Evolutionary conservation across 495 filamentous ascomycete genomes (phyloP).

Genomic region (Hypoxylon cercidicola): DNA sequence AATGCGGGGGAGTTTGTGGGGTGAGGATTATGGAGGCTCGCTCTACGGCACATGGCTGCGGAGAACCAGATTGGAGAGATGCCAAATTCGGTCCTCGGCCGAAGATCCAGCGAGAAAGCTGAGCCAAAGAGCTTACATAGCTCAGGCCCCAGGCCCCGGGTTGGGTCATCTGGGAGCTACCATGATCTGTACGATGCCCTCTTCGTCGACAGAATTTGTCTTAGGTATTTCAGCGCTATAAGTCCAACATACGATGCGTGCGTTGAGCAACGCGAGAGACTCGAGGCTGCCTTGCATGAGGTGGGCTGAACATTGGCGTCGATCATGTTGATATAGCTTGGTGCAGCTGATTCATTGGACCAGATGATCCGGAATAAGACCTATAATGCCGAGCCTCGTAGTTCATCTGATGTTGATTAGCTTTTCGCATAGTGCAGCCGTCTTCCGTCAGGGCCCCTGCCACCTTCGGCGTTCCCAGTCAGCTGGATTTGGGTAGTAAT

Average conservation of each 20-base stretch:
- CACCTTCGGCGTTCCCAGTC: constrained; percentile 27
- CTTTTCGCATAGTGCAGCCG: constrained; percentile 7
- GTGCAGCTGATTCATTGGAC: constrained; percentile 24
- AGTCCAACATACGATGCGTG: background rate
- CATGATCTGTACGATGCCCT: constrained; percentile 4
- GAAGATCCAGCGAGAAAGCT: constrained; percentile 29
- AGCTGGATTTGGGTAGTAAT: constrained; percentile 37
- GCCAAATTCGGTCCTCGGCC: constrained; percentile 36
- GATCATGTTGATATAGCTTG: constrained; percentile 26
- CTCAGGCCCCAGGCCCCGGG: background rate
- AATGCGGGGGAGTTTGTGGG: constrained; percentile 43
- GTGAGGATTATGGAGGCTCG: constrained; percentile 30
- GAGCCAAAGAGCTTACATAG: background rate
- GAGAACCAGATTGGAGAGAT: constrained; percentile 32
- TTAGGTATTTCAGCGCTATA: background rate
- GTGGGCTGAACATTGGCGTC: constrained; percentile 23
- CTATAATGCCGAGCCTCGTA: constrained; percentile 22
- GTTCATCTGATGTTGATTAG: constrained; percentile 27
- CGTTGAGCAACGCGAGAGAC: constrained; percentile 1
- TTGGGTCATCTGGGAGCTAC: constrained; percentile 4
- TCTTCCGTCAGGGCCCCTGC: constrained; percentile 2
- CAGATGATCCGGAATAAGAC: constrained; percentile 30
- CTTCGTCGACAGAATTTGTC: background rate
- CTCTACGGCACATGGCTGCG: constrained; percentile 37
- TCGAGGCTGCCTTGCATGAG: constrained; percentile 8